Evolutionary conservation across 495 filamentous ascomycete species (phyloP), one percentile per base, ranked within the genome.

Genomic region (Hyphodiscus hymeniophilus): DNA sequence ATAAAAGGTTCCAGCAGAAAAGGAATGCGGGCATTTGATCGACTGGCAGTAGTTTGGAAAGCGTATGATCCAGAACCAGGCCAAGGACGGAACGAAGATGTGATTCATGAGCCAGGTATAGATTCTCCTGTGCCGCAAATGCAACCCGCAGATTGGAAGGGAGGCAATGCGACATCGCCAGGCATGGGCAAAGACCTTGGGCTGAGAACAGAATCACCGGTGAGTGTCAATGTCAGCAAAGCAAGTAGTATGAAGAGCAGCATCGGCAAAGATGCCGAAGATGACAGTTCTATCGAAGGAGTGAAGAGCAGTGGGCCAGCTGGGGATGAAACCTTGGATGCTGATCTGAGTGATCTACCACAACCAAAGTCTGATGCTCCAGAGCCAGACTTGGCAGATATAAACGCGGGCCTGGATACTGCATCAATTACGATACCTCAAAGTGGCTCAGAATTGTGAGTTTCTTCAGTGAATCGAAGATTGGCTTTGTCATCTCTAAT

Each of bases 41-140:
- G 76, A 17, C 60, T 96, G n/a, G 80, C 88, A 16, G 87, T 96
- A 7, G 85, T 95, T 3, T 98, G 92, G 92, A 71, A 58, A 45
- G 65, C 58, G 20, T 51, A 54, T 30, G 50, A 60, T 16, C 53
- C 52, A 15, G 32, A 54, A 49, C 48, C 52, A 26, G 55, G 56
- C 38, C 26, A 41, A 53, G 26, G 57, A 44, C 31, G 56, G 42
- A 50, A 57, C 7, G 69, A 69, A 13, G 60, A 66, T 22, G 63
- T 71, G 1, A 77, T 87, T 51, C 71, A 63, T 7, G 70, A 82
- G 58, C 81, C 84, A 0, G 65, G 71, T 38, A 66, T 72, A 3
- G 77, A 80, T 15, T 79, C 82, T 36, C 71, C 79, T 2, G 78
- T 92, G 17, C 74, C 73, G 3, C 82, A 91, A 66, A 76, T 72